These are phyloP conservation scores for Platanthera zijinensis DNA, from an alignment of 106 monocot genomes.

Conservation along the genomic window DNA sequence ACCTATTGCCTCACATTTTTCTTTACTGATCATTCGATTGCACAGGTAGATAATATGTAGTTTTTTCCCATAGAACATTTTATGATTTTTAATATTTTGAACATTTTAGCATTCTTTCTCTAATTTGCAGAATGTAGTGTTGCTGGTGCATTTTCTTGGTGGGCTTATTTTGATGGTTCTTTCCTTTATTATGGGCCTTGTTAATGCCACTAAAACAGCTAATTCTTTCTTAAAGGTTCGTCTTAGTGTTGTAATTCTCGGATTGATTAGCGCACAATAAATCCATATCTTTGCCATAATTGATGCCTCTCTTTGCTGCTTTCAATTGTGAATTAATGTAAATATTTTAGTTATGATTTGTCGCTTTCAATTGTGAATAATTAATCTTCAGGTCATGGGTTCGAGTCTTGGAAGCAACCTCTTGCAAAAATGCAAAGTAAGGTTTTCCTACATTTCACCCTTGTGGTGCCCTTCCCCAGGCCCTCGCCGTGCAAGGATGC, in stretches of 20 bases:
- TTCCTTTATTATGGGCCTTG: conserved; percentile 82
- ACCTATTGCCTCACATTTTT: conserved; percentile 91
- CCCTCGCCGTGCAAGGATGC: too few relatives aligned
- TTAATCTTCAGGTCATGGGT: too few relatives aligned
- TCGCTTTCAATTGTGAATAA: too few relatives aligned
- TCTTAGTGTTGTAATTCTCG: background rate
- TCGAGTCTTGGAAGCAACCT: too few relatives aligned
- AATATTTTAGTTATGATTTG: background rate
- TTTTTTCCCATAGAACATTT: background rate
- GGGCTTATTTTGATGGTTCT: conserved; percentile 91
- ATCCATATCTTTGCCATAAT: background rate
- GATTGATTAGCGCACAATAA: background rate
- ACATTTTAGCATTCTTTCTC: conserved; percentile 15
- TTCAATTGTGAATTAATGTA: background rate
- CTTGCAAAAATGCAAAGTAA: too few relatives aligned
- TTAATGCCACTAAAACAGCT: conserved; percentile 49
- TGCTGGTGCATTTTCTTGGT: conserved; percentile 78
- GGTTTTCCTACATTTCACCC: too few relatives aligned
- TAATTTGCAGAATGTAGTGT: conserved; percentile 66
- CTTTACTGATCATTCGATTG: conserved; percentile 82
- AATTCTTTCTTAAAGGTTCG: conserved; percentile 76
- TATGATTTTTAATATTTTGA: background rate
- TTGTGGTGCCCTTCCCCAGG: too few relatives aligned
- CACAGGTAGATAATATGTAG: conserved; percentile 50
- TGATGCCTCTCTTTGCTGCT: background rate